Evolutionary conservation across 2,329 filamentous ascomycete species (phyloP).

Genomic region (Geoglossum cookeanum): DNA sequence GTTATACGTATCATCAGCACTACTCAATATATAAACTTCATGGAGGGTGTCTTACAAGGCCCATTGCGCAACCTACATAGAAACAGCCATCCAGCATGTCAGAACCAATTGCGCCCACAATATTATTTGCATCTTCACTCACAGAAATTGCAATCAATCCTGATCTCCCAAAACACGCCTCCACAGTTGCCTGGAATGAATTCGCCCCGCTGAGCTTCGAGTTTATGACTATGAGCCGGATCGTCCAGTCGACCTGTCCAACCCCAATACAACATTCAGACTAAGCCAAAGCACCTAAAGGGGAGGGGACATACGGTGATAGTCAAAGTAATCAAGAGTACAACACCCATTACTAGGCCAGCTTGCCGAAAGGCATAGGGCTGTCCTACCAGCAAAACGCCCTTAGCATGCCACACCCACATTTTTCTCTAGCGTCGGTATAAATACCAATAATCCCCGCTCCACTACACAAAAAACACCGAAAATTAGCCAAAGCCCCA

Average conservation of each 20-base stretch:
- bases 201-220: constrained; percentile 87
- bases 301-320: constrained; percentile 30
- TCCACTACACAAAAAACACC: constrained; percentile 22
- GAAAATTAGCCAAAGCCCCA: not conserved
- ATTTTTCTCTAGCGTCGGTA: not conserved
- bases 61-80: constrained; percentile 59
- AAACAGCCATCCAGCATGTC: too few species aligned
- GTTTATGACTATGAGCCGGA: constrained; percentile 90
- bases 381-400: constrained; percentile 32
- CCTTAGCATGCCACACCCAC: not conserved
- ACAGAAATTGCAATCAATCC: constrained; percentile 71
- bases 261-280: not conserved
- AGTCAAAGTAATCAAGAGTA: constrained; percentile 63
- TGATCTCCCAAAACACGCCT: constrained; percentile 78
- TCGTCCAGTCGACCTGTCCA: constrained; percentile 72
- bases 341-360: constrained; percentile 59
- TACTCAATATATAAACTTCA: not conserved
- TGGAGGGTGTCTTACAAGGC: constrained; percentile 40
- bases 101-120: too few species aligned
- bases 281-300: not conserved
- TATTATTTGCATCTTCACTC: constrained; percentile 4
- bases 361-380: constrained; percentile 93
- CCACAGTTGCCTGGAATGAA: constrained; percentile 88
- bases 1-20: not conserved
- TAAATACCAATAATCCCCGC: constrained; percentile 41